Percentiles rank a stretch among this genome's conserved stretches.
These are phyloP conservation scores for Neurospora sp. DNA, from an alignment of 495 filamentous ascomycete species.

Conservation along the genomic window DNA sequence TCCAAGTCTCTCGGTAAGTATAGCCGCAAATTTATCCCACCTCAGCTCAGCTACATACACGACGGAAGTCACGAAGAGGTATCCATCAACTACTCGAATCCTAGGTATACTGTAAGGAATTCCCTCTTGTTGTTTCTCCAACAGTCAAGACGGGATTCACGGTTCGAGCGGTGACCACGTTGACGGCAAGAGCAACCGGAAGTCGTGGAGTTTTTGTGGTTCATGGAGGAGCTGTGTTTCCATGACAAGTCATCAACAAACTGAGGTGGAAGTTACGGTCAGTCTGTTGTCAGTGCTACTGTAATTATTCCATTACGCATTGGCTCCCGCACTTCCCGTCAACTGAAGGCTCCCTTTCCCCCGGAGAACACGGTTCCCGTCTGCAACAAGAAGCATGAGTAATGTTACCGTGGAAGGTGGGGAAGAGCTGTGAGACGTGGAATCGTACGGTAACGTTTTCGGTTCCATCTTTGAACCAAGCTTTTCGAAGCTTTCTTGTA, in stretches of 20 bases:
- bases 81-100: background rate
- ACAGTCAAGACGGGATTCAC: background rate
- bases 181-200: background rate
- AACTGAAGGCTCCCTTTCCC: background rate
- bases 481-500: background rate
- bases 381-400: background rate
- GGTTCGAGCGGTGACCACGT: background rate
- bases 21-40: background rate
- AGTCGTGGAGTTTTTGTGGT: background rate
- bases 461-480: background rate
- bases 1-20: background rate
- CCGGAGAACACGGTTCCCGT: background rate
- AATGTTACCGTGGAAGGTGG: background rate
- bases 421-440: background rate
- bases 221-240: background rate
- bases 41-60: background rate
- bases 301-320: background rate
- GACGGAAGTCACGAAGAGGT: background rate
- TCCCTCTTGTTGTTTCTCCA: background rate
- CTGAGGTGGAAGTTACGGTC: background rate
- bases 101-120: background rate
- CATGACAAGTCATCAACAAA: background rate
- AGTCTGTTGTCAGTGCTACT: background rate
- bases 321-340: background rate
- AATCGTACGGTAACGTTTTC: background rate